These are phyloP conservation scores for Talaromyces stipitatus DNA, from an alignment of 495 filamentous ascomycete species.

Conservation along the genomic window DNA sequence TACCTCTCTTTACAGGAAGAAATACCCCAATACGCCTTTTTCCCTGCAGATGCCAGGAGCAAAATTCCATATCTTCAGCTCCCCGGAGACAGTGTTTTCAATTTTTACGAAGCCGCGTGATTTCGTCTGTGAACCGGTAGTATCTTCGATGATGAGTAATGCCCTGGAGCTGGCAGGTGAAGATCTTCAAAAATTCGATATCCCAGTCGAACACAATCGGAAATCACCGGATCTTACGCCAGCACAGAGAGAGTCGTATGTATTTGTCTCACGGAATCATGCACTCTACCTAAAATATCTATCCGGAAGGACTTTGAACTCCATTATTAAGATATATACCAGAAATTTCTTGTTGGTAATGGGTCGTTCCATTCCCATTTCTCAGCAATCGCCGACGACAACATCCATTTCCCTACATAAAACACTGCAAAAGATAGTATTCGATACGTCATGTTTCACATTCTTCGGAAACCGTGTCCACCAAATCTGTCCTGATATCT, in stretches of 20 bases:
- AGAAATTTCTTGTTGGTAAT: neutral
- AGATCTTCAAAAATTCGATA: slow-evolving; percentile 2
- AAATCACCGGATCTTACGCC: neutral
- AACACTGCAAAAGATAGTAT: slow-evolving; percentile 1
- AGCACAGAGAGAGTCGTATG: neutral
- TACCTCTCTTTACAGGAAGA: neutral
- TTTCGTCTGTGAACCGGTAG: slow-evolving; percentile 4
- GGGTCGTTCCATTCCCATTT: neutral
- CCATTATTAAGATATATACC: slow-evolving; percentile 1
- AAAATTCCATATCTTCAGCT: slow-evolving; percentile 8
- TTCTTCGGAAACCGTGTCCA: slow-evolving; percentile 5
- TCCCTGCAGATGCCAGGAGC: slow-evolving; percentile 3
- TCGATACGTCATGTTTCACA: slow-evolving; percentile 1
- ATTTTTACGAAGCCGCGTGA: slow-evolving; percentile 5
- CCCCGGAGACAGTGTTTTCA: neutral
- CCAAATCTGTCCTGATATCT: slow-evolving; percentile 2
- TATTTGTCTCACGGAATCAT: slow-evolving; percentile 2
- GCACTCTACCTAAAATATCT: slow-evolving; percentile 5
- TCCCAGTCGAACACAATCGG: neutral
- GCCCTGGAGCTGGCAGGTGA: neutral
- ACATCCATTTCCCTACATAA: neutral
- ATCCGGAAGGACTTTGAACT: neutral
- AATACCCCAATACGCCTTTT: slow-evolving; percentile 4
- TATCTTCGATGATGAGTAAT: slow-evolving; percentile 8
- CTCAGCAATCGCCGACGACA: neutral